Conservation (phyloP, 1,284 basidiomycete genomes). For the Cryptococcus floricola region DNA sequence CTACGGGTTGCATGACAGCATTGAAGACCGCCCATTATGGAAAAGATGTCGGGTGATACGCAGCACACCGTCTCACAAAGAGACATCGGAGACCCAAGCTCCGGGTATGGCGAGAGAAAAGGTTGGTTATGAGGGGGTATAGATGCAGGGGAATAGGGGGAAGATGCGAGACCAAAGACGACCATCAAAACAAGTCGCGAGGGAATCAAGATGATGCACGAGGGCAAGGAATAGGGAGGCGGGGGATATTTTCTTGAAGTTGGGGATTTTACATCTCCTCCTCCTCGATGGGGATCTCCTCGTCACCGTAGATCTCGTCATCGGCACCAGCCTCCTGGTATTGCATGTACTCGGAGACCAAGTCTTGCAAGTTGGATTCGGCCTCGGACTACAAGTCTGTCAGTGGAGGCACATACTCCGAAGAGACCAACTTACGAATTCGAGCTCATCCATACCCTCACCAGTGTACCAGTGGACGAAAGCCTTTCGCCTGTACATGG, state of each 20-base stretch:
- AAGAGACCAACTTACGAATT: conserved; percentile 53
- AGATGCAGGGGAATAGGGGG: conserved; percentile 5
- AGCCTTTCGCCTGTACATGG: conserved; percentile 98
- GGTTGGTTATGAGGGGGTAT: conserved; percentile 6
- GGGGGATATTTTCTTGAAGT: conserved; percentile 2
- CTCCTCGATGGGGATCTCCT: conserved; percentile 43
- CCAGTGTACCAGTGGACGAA: conserved; percentile 99
- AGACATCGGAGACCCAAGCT: conserved; percentile 43
- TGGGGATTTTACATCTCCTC: conserved; percentile 26
- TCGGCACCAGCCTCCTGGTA: conserved; percentile 77
- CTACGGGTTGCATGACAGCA: conserved; percentile 1
- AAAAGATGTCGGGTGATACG: conserved; percentile 11
- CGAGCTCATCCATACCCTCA: conserved; percentile 99
- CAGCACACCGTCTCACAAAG: conserved; percentile 47
- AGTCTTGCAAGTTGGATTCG: conserved; percentile 93
- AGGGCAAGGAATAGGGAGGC: neutral
- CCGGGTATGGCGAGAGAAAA: conserved; percentile 36
- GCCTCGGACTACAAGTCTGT: conserved; percentile 63
- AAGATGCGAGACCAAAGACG: conserved; percentile 7
- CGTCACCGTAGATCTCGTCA: conserved; percentile 52
- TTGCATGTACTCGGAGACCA: conserved; percentile 91
- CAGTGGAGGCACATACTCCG: conserved; percentile 55
- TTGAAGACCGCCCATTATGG: conserved; percentile 1
- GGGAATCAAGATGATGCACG: conserved; percentile 1
- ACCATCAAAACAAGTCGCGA: neutral